Conservation (phyloP, 768 basidiomycete species). For the Boletus rubescentipes region DNA sequence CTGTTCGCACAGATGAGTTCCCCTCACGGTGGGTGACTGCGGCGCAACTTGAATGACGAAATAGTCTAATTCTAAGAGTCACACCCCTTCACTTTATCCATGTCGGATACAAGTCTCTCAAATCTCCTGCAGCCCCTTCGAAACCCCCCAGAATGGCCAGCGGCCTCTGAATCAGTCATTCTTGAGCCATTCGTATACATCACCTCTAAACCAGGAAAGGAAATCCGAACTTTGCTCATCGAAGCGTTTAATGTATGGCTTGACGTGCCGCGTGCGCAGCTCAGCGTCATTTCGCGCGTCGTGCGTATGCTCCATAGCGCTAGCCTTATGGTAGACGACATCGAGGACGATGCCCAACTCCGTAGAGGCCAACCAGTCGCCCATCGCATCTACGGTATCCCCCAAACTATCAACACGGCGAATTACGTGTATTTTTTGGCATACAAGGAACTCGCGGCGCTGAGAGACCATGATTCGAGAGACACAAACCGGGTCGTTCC, state of each 20-base stretch:
- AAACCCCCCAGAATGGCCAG: conserved; percentile 34
- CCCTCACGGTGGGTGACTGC: no score
- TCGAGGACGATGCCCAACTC: conserved; percentile 88
- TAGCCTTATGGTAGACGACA: conserved; percentile 93
- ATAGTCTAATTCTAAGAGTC: no score
- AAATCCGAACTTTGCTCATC: conserved; percentile 83
- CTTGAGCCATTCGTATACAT: conserved; percentile 90
- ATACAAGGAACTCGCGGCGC: conserved; percentile 64
- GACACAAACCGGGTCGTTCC: conserved; percentile 43
- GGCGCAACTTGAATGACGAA: no score
- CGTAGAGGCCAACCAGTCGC: conserved; percentile 84
- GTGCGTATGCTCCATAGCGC: conserved; percentile 95
- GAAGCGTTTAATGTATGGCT: conserved; percentile 95
- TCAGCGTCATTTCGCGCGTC: conserved; percentile 72
- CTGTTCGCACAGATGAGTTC: no score
- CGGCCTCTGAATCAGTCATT: conserved; percentile 38
- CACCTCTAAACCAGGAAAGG: conserved; percentile 85
- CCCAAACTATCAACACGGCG: conserved; percentile 96
- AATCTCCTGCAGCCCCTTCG: conserved; percentile 19
- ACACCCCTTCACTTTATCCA: neutral
- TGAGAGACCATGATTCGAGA: conserved; percentile 9
- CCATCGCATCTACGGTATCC: conserved; percentile 94
- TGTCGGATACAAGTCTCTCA: conserved; percentile 15
- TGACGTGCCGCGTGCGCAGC: conserved; percentile 68
- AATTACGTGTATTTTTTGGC: conserved; percentile 98